Base-by-base conservation (phyloP, 306 rosid species). In the Begonia loranthoides region DNA sequence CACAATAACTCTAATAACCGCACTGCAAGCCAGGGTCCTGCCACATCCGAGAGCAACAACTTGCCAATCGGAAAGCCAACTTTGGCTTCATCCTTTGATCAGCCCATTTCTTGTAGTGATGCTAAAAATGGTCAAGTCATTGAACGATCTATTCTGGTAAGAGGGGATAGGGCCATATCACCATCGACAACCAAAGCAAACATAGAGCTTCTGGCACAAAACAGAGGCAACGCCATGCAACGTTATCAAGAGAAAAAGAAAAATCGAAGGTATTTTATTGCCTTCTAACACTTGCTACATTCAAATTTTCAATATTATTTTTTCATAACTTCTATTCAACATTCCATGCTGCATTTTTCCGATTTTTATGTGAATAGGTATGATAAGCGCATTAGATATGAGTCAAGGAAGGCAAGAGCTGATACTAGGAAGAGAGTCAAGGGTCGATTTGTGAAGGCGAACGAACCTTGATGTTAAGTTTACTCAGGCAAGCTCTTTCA, bases 221-320 rank as follows among this genome's bases (percentile, higher is more conserved):
- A 78, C 62, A 51, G 92, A 65, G 86, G 83, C 55, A 70, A 73
- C 4, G 92, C 92, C 13, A 82, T 82, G 92, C 80, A 72, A 41
- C 86, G 92, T 41, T 82, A 82, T 71, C 78, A 70, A 69, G 92
- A 82, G 77, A 82, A 82, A 54, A 79, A 72, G 77, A 82, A 78
- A 68, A 75, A 36, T 40, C 72, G 92, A 63, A 82, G 92, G 92
- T 78, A 15, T 38, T 49, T 39, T 11, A 47, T 13, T 45, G 44
- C 22, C 19, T 40, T 1, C 2, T 0, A 28, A 28, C 36, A 2
- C 1, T 1, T 28, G 22, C 9, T 4, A 28, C 36, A 28, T 28
- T 28, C 3, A 28, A 28, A 28, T 7, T 28, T 28, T 28, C 36
- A 5, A 28, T 28, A 28, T 8, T 28, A 28, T 28, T 7, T 28